phyloP scores from a whole-genome alignment of 2,329 filamentous ascomycete species.

The Trichoderma breve region DNA sequence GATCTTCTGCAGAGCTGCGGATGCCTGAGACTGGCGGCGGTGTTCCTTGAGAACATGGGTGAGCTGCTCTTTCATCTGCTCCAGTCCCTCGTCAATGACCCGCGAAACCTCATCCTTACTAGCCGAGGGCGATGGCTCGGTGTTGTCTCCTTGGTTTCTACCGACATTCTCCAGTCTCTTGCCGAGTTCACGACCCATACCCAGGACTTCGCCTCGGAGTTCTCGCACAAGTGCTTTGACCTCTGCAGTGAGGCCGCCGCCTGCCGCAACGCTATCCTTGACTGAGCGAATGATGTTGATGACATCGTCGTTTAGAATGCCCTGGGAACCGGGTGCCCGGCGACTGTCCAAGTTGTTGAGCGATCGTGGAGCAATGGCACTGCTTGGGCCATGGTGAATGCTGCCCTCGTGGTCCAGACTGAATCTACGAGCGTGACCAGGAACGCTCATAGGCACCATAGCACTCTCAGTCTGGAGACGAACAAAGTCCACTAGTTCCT shows the following conservation, averaged over 20 bases:
- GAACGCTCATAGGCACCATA: slow-evolving; percentile 32
- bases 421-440: slow-evolving; percentile 27
- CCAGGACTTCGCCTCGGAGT: slow-evolving; percentile 85
- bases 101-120: slow-evolving; percentile 68
- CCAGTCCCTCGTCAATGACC: slow-evolving; percentile 77
- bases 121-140: slow-evolving; percentile 39
- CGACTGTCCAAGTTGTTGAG: slow-evolving; percentile 43
- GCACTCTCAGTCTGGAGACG: slow-evolving; percentile 50
- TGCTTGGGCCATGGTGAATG: slow-evolving; percentile 31
- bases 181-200: slow-evolving; percentile 89
- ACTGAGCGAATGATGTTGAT: slow-evolving; percentile 79
- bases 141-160: slow-evolving; percentile 44
- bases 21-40: slow-evolving; percentile 64
- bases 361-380: slow-evolving; percentile 40
- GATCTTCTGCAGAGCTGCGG: slow-evolving; percentile 59
- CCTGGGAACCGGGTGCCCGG: slow-evolving; percentile 45
- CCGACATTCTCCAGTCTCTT: slow-evolving; percentile 75
- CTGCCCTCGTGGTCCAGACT: slow-evolving; percentile 45
- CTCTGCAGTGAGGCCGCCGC: slow-evolving; percentile 84
- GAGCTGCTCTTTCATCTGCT: slow-evolving; percentile 81
- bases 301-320: slow-evolving; percentile 70
- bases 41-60: slow-evolving; percentile 75
- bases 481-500: slow-evolving; percentile 66
- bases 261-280: slow-evolving; percentile 86
- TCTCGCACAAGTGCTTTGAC: slow-evolving; percentile 89